Evolutionary conservation across 257 asterid species (phyloP).

Genomic region (Jasminum sambac): DNA sequence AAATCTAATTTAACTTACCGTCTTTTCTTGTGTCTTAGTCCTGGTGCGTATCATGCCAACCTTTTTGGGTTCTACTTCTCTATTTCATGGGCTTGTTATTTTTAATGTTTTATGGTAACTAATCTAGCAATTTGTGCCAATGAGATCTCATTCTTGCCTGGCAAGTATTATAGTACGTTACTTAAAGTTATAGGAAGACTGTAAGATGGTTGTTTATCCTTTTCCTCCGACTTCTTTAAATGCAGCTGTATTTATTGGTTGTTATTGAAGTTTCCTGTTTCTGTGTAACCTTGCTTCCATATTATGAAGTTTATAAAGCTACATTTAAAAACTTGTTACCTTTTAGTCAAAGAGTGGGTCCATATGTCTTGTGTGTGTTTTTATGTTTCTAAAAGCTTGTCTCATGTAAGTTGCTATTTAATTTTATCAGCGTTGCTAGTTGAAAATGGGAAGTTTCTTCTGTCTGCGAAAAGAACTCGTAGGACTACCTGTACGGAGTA

Average conservation of each 20-base stretch:
- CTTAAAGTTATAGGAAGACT: not conserved
- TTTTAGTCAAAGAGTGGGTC: not conserved
- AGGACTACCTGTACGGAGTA: constrained; percentile 62
- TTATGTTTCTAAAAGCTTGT: not conserved
- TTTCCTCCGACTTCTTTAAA: not conserved
- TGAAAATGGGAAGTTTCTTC: constrained; percentile 61
- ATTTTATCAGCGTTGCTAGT: constrained; percentile 45
- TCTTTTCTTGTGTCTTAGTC: constrained; percentile 61
- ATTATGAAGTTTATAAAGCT: not conserved
- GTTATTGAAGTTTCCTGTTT: not conserved
- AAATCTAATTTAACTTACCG: constrained; percentile 57
- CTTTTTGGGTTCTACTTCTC: constrained; percentile 6
- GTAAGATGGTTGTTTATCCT: not conserved
- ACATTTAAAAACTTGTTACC: not conserved
- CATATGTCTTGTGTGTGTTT: not conserved
- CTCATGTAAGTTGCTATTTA: not conserved
- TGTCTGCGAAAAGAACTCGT: constrained; percentile 57
- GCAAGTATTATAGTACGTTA: not conserved
- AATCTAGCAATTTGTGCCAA: not conserved
- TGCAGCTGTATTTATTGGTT: not conserved
- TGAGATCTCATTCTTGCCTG: not conserved
- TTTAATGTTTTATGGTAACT: not conserved
- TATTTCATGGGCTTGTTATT: not conserved
- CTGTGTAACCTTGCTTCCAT: too few relatives aligned
- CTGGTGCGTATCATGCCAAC: constrained; percentile 39